Evolutionary conservation across 257 asterid genomes (phyloP), one percentile per base, ranked within the genome.

Genomic region (Solanum chaucha): DNA sequence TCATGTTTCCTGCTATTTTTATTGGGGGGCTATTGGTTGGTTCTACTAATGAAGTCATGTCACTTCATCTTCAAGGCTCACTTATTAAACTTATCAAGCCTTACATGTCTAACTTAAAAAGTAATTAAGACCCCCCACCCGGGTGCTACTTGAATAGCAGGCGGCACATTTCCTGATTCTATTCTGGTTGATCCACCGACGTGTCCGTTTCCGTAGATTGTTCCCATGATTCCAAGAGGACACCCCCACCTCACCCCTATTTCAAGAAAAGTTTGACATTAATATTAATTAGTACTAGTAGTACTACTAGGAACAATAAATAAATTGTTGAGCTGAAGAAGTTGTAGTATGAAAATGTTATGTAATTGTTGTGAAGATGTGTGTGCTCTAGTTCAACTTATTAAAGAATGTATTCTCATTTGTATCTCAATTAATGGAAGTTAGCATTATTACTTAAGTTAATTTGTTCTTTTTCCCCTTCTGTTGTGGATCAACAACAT

Each of bases 1-100:
- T 51, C 22, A 5, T 97, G 3, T 84, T 93, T 12, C 98, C 98
- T 0, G 94, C 94, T 0, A 90, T 95, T 5, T 95, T 92, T 93
- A 90, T 95, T 55, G 92, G 92, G 15, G 98, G 97, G 1, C 65
- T 90, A 87, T 92, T 95, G 22, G 88, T 95, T 40, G 97, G 97
- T 1, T 95, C 97, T 41, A 95, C 96, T 88, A 93, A 93, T 58
- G 96, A 95, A 93, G 95, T 95, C 38, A 94, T 95, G 98, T 94
- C 98, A 3, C 96, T 90, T 81, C 98, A 94, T 90, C 91, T 95
- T 61, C 93, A 96, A 84, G 97, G 98, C 64, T 87, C 94, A 5
- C 94, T 95, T 83, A 51, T 90, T 40, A 93, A 90, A 15, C 87
- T 89, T n/a, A 91, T 95, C 87, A 86, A 89, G 87, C 94, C 94